Conservation (phyloP, 345 rosid genomes). For the Gossypium australe region DNA sequence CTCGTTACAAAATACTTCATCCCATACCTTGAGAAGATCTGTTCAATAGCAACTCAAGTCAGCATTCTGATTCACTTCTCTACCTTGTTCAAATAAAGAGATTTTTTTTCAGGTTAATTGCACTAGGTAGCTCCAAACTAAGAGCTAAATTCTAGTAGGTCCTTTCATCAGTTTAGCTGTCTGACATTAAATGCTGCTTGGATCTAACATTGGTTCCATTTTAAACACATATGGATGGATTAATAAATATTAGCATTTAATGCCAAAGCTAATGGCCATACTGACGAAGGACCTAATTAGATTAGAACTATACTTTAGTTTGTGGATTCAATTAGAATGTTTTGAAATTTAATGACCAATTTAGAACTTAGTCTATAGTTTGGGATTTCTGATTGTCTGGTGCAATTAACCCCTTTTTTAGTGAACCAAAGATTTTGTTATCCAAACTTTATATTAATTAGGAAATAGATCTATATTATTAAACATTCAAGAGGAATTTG, state of each 20-base stretch:
- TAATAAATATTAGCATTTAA: neutral
- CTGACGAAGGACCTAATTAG: neutral
- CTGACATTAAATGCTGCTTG: neutral
- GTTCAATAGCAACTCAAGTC: constrained; percentile 25
- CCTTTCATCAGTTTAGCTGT: neutral
- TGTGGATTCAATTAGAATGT: neutral
- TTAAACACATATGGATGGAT: neutral
- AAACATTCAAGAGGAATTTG: neutral
- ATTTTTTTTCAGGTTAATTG: neutral
- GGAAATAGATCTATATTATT: neutral
- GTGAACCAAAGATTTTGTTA: neutral
- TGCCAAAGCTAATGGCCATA: neutral
- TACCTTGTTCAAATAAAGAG: neutral
- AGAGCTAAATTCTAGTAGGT: neutral
- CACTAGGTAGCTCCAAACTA: neutral
- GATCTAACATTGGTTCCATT: neutral
- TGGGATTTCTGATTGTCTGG: neutral
- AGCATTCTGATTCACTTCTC: neutral
- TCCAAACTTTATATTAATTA: neutral
- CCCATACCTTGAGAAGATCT: constrained; percentile 78
- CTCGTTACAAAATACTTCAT: constrained; percentile 53
- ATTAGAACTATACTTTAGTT: no score
- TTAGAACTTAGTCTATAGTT: neutral
- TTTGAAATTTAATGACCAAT: neutral
- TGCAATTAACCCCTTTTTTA: neutral